Evolutionary conservation across 2,329 filamentous ascomycete genomes (phyloP), one percentile per base, ranked within the genome.

Genomic region (Byssoonygena ceratinophila): DNA sequence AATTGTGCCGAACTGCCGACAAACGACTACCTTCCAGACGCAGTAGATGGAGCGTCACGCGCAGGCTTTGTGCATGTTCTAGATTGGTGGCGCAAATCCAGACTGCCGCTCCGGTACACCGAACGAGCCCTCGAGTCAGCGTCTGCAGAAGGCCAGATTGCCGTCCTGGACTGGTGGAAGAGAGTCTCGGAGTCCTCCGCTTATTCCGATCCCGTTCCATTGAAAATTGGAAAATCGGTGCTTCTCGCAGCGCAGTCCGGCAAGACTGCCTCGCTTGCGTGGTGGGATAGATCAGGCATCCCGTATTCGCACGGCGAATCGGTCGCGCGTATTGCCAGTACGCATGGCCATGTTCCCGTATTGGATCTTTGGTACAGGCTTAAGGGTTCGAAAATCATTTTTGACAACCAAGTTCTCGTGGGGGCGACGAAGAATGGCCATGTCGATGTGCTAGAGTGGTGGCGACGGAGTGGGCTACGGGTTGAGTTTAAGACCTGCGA

Each of bases 401-500:
- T 89, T 59, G 87, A 94, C 66, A 81, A 82, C 47, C 84, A 91
- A 61, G 85, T 92, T 1, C 77, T 96, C 0, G 85, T 94, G 0
- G 86, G 85, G 7, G 86, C 91, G 0, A 96, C 90, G 1, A 87
- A 89, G 61, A 86, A 91, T 64, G 87, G 88, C 4, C 85, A 94
- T 65, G 80, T 89, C 2, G 76, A 81, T 32, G 88, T 95, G 20
- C 73, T 97, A 6, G 87, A 95, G 65, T 96, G 91, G 91, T 96
- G 91, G 90, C 85, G 86, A 63, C 76, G 76, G 29, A 74, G 71
- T 32, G 81, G 82, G 0, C 76, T 90, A 59, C 78, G 80, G 49
- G 89, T 96, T 23, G 88, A 94, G 67, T 96, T 95, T 69, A 90
- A 91, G 67, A 94, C 88, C 1, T 95, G 89, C 67, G 89, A 94